Evolutionary conservation across 2,329 filamentous ascomycete genomes (phyloP).

Genomic region (Neofusicoccum kwambonambiense): DNA sequence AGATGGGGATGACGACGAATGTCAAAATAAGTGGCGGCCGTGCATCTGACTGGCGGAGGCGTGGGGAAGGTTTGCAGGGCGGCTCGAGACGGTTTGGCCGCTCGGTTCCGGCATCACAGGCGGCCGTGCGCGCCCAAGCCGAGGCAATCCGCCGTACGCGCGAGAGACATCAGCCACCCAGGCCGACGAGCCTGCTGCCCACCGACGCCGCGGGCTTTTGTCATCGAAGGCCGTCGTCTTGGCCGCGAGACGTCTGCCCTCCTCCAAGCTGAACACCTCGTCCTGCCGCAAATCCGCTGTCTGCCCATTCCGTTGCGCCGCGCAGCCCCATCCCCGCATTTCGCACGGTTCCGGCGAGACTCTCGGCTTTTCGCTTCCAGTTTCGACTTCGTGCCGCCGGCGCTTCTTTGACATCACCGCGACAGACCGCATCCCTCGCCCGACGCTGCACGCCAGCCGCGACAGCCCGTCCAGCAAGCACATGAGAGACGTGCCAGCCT

Average conservation of each 20-base stretch:
- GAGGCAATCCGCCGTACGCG: constrained; percentile 14
- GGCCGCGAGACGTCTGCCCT: background rate
- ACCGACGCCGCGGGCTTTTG: background rate
- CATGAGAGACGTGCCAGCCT: constrained; percentile 27
- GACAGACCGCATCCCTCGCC: background rate
- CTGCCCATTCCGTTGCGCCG: background rate
- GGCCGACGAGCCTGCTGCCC: background rate
- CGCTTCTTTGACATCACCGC: constrained; percentile 19
- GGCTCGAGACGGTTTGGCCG: background rate
- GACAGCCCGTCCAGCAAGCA: constrained; percentile 10
- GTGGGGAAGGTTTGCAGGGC: background rate
- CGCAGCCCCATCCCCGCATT: constrained; percentile 9
- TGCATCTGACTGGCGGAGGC: background rate
- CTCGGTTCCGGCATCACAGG: constrained; percentile 7
- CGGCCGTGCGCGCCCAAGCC: constrained; percentile 1
- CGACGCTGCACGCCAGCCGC: constrained; percentile 4
- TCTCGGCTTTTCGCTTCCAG: constrained; percentile 1
- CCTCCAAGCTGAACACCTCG: background rate
- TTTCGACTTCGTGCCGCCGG: background rate
- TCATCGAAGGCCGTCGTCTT: constrained; percentile 1
- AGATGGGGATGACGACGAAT: background rate
- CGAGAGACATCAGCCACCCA: constrained; percentile 1
- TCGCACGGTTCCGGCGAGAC: background rate
- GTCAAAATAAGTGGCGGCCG: constrained; percentile 4
- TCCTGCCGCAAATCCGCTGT: background rate